These are phyloP conservation scores for Wickerhamomyces sp. DNA, from an alignment of 1,139 yeast species.

Conservation along the genomic window DNA sequence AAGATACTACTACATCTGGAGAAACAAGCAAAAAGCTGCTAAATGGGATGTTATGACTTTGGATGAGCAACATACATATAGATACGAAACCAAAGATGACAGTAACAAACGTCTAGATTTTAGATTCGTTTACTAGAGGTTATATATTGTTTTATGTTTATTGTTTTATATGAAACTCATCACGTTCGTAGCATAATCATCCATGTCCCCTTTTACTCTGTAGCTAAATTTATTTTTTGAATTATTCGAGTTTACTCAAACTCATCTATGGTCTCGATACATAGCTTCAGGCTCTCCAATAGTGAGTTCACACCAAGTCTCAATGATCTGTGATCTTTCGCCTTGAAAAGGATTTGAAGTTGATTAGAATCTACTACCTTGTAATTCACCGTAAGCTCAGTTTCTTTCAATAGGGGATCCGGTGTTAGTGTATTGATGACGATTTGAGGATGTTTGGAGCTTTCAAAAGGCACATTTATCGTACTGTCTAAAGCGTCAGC, in stretches of 20 bases:
- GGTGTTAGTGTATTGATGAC: slow-evolving; percentile 60
- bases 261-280: slow-evolving; percentile 65
- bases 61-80: slow-evolving; percentile 44
- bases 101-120: slow-evolving; percentile 59
- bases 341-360: slow-evolving; percentile 43
- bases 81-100: slow-evolving; percentile 36
- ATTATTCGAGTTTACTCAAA: slow-evolving; percentile 32
- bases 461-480: slow-evolving; percentile 58
- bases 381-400: slow-evolving; percentile 46
- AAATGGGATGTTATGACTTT: slow-evolving; percentile 43
- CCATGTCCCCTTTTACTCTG: too few species aligned
- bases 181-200: too few species aligned
- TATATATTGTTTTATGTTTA: too few species aligned
- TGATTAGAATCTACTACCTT: slow-evolving; percentile 27
- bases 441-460: slow-evolving; percentile 52
- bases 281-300: slow-evolving; percentile 61
- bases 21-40: slow-evolving; percentile 40
- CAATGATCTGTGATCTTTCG: slow-evolving; percentile 58
- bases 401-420: slow-evolving; percentile 72
- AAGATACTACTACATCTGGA: slow-evolving; percentile 38
- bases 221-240: not conserved
- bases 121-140: slow-evolving; percentile 30
- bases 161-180: too few species aligned
- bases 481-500: not conserved
- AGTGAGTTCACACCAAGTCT: slow-evolving; percentile 68